Base-by-base conservation (phyloP, 257 asterid species). In the Ballota nigra region DNA sequence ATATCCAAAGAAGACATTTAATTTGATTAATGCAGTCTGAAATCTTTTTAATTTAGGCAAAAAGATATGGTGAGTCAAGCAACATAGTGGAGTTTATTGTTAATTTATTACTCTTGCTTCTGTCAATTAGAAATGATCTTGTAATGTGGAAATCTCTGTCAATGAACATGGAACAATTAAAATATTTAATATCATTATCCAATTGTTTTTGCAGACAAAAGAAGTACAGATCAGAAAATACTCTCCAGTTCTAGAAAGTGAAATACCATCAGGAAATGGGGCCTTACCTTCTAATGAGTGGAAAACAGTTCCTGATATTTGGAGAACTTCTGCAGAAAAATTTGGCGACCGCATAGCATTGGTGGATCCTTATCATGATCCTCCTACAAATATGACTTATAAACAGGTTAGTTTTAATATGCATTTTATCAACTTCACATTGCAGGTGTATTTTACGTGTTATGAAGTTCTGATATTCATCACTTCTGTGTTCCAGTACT, bases 241-340 rank as follows among this genome's bases (percentile, higher is more conserved):
- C 78, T 80, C 92, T 45, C 96, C 97, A 58, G 70, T 86, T 64
- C 78, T 90, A 31, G 98, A 92, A 79, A 80, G 84, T 72, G 80
- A 22, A 33, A 63, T 81, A 49, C 69, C 79, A 47, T 75, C 87
- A 16, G 88, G 79, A 49, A 81, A 81, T 23, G 88, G 69, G 63
- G 81, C 20, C 6, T 9, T 81, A 66, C 75, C 87, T 65, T 81
- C 83, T 77, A 75, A 83, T 10, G 96, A 85, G 63, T 93, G 96
- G 96, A 83, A 77, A 80, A 76, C 87, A 12, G 88, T 93, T 68
- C 96, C 98, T 6, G 98, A 93, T 76, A 93, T 93, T 82, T 93
- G 98, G 98, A 82, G 87, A 73, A 82, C 82, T 64, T 86, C 90
- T 24, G 92, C 97, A 8, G 92, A 90, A 79, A 89, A 87, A 65